A percentile compares a stretch with the other conserved stretches of the same genome.
Evolutionary conservation across 2,329 filamentous ascomycete species (phyloP).

Genomic region (Biscogniauxia sp.): DNA sequence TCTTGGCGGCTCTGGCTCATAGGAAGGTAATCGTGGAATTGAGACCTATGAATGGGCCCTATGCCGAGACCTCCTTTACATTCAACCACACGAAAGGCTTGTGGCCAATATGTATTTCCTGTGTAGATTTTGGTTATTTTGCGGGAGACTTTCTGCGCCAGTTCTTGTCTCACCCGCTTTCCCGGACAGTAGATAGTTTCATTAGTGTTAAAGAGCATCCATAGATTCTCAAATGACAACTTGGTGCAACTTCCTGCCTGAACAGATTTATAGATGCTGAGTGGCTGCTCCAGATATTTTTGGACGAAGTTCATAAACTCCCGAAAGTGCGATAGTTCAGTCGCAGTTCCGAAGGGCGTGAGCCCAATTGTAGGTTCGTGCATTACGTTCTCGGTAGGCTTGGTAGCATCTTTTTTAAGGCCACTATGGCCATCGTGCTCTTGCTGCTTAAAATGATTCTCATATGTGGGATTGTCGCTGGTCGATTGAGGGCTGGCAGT

Average conservation of each 20-base stretch:
- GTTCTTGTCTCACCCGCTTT: constrained; percentile 2
- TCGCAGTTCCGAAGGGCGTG: neutral
- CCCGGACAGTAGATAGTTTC: constrained; percentile 19
- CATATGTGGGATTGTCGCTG: neutral
- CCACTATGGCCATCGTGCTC: neutral
- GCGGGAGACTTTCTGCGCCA: neutral
- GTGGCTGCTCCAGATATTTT: constrained; percentile 8
- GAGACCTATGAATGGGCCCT: neutral
- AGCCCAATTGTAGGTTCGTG: neutral
- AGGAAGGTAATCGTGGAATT: neutral
- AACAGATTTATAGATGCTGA: constrained; percentile 7
- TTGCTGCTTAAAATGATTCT: neutral
- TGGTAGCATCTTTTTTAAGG: neutral
- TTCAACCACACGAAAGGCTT: constrained; percentile 18
- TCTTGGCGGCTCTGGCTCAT: neutral
- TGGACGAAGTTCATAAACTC: constrained; percentile 12
- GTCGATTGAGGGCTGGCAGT: neutral
- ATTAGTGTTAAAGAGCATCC: constrained; percentile 27
- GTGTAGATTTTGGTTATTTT: neutral
- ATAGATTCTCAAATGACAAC: constrained; percentile 24
- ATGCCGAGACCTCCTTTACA: constrained; percentile 12
- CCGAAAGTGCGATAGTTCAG: neutral
- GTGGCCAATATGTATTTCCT: constrained; percentile 9
- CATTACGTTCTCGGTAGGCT: neutral
- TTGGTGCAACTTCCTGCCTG: constrained; percentile 4